Percentiles rank a stretch among this genome's conserved stretches.
Conservation (phyloP, 768 basidiomycete genomes). For the Mycena albidolilacea region DNA sequence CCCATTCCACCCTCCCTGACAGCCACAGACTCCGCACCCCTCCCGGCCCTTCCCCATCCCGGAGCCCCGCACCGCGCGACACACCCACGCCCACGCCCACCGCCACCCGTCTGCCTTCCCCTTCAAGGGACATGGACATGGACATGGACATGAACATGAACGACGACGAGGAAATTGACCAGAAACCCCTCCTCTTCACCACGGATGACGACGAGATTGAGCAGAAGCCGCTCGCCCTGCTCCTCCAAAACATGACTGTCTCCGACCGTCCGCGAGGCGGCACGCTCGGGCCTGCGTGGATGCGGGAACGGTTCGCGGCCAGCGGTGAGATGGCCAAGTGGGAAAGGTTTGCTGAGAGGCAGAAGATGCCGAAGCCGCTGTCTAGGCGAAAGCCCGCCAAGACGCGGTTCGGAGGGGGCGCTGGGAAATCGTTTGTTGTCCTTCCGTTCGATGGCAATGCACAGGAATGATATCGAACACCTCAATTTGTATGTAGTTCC, state of each 20-base stretch:
- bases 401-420: background rate
- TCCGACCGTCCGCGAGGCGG: constrained; percentile 15
- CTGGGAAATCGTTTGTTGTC: constrained; percentile 8
- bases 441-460: constrained; percentile 8
- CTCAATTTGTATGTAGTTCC: too few species aligned
- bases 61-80: constrained; percentile 6
- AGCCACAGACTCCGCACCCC: background rate
- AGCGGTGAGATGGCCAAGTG: constrained; percentile 10
- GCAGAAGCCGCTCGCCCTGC: constrained; percentile 17
- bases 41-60: background rate
- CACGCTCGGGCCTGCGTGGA: constrained; percentile 30
- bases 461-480: background rate
- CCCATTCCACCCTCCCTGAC: background rate
- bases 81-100: background rate
- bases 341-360: constrained; percentile 13
- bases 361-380: constrained; percentile 21
- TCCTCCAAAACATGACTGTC: constrained; percentile 11
- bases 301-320: constrained; percentile 14
- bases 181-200: background rate
- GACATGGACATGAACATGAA: constrained; percentile 1
- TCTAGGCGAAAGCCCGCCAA: constrained; percentile 23
- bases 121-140: constrained; percentile 3
- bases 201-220: constrained; percentile 10
- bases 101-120: background rate
- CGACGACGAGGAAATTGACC: constrained; percentile 8